A percentile compares a stretch with the other conserved stretches of the same genome.
Evolutionary conservation across 2,329 filamentous ascomycete genomes (phyloP).

Genomic region (Talaromyces atroroseus): DNA sequence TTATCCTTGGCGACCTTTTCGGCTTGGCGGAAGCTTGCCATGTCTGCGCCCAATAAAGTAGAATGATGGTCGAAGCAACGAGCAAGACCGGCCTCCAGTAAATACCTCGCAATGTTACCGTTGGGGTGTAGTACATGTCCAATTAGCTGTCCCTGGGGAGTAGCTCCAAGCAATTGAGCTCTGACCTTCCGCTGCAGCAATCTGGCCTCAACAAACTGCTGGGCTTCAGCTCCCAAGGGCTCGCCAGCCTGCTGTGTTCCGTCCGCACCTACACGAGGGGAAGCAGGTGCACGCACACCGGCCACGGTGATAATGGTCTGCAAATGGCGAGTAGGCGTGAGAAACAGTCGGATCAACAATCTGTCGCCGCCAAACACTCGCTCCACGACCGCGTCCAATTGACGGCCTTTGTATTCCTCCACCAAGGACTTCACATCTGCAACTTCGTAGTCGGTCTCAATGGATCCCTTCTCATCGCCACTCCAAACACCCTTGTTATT

Average conservation of each 20-base stretch:
- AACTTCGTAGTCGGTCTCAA: slow-evolving; percentile 77
- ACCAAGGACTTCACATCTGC: slow-evolving; percentile 69
- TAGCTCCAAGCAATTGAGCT: slow-evolving; percentile 77
- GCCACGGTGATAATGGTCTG: slow-evolving; percentile 86
- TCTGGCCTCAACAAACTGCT: slow-evolving; percentile 77
- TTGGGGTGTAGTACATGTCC: slow-evolving; percentile 80
- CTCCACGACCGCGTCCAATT: slow-evolving; percentile 81
- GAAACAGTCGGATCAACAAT: slow-evolving; percentile 72
- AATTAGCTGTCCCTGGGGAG: slow-evolving; percentile 86
- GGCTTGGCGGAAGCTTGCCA: slow-evolving; percentile 77
- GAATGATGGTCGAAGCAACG: slow-evolving; percentile 95
- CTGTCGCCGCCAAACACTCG: slow-evolving; percentile 87
- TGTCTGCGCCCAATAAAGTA: slow-evolving; percentile 80
- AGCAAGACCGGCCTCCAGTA: slow-evolving; percentile 83
- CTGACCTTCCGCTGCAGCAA: slow-evolving; percentile 81
- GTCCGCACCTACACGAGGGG: slow-evolving; percentile 74
- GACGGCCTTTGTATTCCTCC: slow-evolving; percentile 77
- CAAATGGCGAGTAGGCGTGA: slow-evolving; percentile 76
- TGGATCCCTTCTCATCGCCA: slow-evolving; percentile 54
- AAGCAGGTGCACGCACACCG: slow-evolving; percentile 83
- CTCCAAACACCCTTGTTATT: slow-evolving; percentile 80
- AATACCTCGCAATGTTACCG: slow-evolving; percentile 86
- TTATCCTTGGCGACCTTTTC: slow-evolving; percentile 78
- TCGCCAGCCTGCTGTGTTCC: slow-evolving; percentile 79
- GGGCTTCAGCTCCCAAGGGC: slow-evolving; percentile 83